phyloP scores from a whole-genome alignment of 2,329 filamentous ascomycete species.

The Verticillium tricorpus region DNA sequence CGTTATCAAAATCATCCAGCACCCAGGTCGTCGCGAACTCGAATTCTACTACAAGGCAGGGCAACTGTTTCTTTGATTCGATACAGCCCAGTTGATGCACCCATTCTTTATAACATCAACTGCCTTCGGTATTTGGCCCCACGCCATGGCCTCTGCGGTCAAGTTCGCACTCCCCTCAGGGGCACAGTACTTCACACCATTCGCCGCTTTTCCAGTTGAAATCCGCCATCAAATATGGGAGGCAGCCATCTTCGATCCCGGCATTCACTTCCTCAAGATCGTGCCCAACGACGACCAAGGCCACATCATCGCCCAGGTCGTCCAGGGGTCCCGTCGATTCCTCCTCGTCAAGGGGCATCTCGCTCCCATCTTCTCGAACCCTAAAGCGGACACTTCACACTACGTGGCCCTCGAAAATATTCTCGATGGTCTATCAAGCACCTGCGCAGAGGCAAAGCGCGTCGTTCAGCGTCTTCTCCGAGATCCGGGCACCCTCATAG shows the following conservation, averaged over 20 bases:
- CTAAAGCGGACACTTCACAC: conserved; percentile 26
- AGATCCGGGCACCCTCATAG: conserved; percentile 15
- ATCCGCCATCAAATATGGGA: conserved; percentile 31
- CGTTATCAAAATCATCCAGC: conserved; percentile 1
- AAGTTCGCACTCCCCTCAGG: conserved; percentile 26
- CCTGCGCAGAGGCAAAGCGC: conserved; percentile 6
- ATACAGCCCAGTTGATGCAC: not conserved
- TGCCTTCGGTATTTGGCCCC: not conserved
- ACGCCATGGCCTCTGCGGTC: conserved; percentile 10
- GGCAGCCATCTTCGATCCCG: conserved; percentile 22
- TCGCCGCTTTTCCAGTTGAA: conserved; percentile 27
- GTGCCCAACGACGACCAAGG: conserved; percentile 14
- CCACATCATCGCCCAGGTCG: conserved; percentile 3
- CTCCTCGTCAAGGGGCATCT: conserved; percentile 12
- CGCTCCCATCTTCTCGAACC: conserved; percentile 20
- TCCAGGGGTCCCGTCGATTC: not conserved
- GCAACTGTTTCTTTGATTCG: not conserved
- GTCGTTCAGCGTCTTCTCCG: conserved; percentile 5
- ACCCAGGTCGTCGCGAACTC: not conserved
- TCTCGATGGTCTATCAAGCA: conserved; percentile 6
- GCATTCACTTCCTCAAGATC: conserved; percentile 29
- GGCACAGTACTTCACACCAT: conserved; percentile 25
- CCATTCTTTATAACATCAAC: not conserved
- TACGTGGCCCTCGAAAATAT: conserved; percentile 20
- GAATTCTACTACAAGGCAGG: not conserved